These are phyloP conservation scores for Ogataea allantospora DNA, from an alignment of 805 yeast species.

Conservation along the genomic window DNA sequence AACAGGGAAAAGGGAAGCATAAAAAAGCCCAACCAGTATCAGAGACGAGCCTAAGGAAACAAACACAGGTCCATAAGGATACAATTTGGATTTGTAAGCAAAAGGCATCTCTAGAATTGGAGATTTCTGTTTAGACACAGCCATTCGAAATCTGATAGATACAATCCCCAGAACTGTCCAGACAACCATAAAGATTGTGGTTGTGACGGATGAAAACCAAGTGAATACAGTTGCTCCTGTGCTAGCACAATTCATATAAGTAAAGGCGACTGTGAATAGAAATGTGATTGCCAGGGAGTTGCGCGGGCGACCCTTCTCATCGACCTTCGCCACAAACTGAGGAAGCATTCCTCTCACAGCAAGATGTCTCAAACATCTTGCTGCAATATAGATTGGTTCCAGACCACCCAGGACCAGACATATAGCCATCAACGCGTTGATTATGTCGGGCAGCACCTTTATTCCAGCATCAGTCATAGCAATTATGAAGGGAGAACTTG, in stretches of 20 bases:
- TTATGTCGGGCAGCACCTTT: constrained; percentile 56
- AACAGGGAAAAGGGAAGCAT: constrained; percentile 13
- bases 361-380: constrained; percentile 13
- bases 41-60: constrained; percentile 12
- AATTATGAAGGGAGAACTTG: constrained; percentile 69
- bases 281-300: constrained; percentile 10
- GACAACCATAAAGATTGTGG: constrained; percentile 48
- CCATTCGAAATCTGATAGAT: constrained; percentile 23
- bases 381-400: constrained; percentile 13
- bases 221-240: constrained; percentile 14
- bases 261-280: constrained; percentile 11
- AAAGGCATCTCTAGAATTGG: constrained; percentile 9
- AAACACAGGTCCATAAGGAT: constrained; percentile 10
- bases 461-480: constrained; percentile 62
- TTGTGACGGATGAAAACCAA: constrained; percentile 15
- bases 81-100: constrained; percentile 13
- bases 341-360: constrained; percentile 16
- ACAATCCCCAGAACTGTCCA: constrained; percentile 22
- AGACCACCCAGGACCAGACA: constrained; percentile 12
- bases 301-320: constrained; percentile 9
- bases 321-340: constrained; percentile 8
- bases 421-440: constrained; percentile 65
- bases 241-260: constrained; percentile 15
- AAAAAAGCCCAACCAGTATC: constrained; percentile 9
- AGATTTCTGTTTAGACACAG: constrained; percentile 9